phyloP scores from a whole-genome alignment of 2,329 filamentous ascomycete species.

The Epichloe gansuensis region DNA sequence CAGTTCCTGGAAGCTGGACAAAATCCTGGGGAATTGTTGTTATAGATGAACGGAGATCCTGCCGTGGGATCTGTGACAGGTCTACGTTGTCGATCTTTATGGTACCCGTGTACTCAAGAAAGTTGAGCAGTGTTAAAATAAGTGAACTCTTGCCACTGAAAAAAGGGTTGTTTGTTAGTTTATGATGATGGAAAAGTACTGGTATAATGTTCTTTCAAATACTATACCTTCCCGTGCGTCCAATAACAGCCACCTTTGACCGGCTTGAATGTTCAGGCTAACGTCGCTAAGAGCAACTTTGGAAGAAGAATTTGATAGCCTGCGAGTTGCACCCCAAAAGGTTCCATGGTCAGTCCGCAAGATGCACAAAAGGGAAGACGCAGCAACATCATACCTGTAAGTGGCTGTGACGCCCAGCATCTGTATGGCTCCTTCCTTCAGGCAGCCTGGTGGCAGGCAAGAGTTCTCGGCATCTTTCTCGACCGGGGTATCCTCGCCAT shows the following conservation, averaged over 20 bases:
- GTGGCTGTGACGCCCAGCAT: not conserved
- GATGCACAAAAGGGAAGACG: not conserved
- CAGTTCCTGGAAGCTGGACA: constrained; percentile 6
- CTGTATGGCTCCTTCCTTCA: not conserved
- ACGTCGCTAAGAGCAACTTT: constrained; percentile 5
- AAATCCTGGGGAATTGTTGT: constrained; percentile 19
- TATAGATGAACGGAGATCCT: constrained; percentile 17
- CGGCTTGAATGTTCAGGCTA: constrained; percentile 7
- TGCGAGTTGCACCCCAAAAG: not conserved
- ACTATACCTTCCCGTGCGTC: constrained; percentile 8
- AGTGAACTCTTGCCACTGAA: constrained; percentile 13
- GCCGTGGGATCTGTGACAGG: constrained; percentile 11
- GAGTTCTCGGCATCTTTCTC: not conserved
- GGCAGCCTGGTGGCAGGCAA: not conserved
- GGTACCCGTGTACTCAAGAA: not conserved
- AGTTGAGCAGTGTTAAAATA: not conserved
- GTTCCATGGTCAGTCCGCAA: not conserved
- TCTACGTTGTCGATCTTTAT: constrained; percentile 16
- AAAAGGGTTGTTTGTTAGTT: not conserved
- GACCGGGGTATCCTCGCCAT: not conserved
- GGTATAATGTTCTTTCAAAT: not conserved
- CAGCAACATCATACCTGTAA: not conserved
- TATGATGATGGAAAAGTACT: not conserved
- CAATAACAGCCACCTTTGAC: constrained; percentile 11
- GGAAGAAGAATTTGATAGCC: not conserved